These are phyloP conservation scores for Anethum foeniculum DNA, from an alignment of 140 eudicot species.

Conservation along the genomic window DNA sequence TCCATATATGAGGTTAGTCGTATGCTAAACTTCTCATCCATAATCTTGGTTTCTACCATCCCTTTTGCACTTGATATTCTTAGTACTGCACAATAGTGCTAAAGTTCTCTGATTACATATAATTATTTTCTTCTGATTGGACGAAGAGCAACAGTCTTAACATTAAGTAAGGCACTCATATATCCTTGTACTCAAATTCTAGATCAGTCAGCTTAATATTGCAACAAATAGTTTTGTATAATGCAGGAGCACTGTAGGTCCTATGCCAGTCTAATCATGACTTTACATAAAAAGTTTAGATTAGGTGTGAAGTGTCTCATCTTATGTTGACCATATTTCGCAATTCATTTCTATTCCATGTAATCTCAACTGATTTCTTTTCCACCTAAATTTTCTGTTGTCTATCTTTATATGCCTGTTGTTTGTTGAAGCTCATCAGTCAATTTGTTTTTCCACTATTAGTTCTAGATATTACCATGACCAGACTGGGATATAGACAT, in stretches of 20 bases:
- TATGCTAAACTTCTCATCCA: background rate
- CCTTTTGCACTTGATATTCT: background rate
- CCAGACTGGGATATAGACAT: background rate
- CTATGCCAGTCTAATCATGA: background rate
- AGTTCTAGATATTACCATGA: background rate
- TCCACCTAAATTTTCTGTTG: background rate
- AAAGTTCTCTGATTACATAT: background rate
- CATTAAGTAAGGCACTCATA: background rate
- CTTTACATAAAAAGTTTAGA: background rate
- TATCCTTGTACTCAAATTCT: background rate
- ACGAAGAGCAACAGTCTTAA: background rate
- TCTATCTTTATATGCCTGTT: background rate
- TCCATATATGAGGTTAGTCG: constrained; percentile 76
- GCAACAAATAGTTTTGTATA: background rate
- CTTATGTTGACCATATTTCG: background rate
- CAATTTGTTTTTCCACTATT: background rate
- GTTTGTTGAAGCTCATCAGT: background rate
- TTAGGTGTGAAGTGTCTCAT: background rate
- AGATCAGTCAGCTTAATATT: background rate
- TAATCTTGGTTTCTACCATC: background rate
- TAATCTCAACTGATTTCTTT: background rate
- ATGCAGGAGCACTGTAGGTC: background rate
- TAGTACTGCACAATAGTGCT: background rate
- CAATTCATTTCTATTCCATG: background rate
- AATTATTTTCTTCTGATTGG: background rate